Percentiles rank a stretch among this genome's conserved stretches.
Evolutionary conservation across 768 basidiomycete species (phyloP).

Genomic region (Pleurotus giganteus): DNA sequence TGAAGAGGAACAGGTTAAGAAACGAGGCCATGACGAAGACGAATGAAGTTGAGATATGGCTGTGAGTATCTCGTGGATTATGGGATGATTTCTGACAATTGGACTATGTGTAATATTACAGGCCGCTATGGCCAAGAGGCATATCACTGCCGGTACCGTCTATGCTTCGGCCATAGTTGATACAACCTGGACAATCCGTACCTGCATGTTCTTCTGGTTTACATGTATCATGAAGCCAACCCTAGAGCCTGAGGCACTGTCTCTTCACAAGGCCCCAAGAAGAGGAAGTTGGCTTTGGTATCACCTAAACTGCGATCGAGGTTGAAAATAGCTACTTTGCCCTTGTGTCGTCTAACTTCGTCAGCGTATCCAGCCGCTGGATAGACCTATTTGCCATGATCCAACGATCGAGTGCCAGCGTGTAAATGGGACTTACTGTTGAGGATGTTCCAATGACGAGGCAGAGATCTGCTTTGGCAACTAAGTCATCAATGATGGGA

Average conservation of each 20-base stretch:
- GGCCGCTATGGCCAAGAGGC: too few species aligned
- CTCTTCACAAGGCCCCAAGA: conserved; percentile 30
- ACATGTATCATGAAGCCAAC: conserved; percentile 12
- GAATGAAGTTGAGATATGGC: not conserved
- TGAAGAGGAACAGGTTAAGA: conserved; percentile 32
- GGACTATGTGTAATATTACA: too few species aligned
- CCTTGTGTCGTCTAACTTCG: conserved; percentile 24
- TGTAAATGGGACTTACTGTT: conserved; percentile 30
- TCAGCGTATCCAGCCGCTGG: conserved; percentile 19
- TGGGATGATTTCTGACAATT: too few species aligned
- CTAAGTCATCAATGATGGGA: conserved; percentile 36
- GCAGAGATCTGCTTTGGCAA: conserved; percentile 46
- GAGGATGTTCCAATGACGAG: conserved; percentile 58
- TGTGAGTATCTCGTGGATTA: too few species aligned
- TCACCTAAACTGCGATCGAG: conserved; percentile 22
- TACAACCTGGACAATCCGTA: not conserved
- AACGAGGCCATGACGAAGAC: conserved; percentile 9
- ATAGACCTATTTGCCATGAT: not conserved
- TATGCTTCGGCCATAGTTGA: too few species aligned
- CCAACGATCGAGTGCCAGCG: not conserved
- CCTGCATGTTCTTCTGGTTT: too few species aligned
- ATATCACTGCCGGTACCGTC: too few species aligned
- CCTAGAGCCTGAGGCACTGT: conserved; percentile 40
- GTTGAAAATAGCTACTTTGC: conserved; percentile 39
- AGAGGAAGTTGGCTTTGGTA: conserved; percentile 29